Percentiles rank a stretch among this genome's conserved stretches.
Conservation (phyloP, 129 eudicot species). For the Arctium minus region DNA sequence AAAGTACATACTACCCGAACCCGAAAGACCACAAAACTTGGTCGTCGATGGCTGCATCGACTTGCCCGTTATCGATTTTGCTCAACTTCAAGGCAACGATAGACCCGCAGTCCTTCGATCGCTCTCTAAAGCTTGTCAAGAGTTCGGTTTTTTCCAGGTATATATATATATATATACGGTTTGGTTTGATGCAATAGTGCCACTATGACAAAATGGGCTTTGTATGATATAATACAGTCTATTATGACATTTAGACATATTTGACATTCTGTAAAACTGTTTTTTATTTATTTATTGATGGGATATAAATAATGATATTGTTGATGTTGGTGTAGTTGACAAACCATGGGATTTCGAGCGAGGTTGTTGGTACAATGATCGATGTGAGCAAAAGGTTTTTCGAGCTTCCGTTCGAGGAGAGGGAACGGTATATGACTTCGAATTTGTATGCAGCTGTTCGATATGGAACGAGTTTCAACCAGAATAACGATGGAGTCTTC, state of each 20-base stretch:
- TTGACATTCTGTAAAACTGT: not conserved
- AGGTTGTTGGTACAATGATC: constrained; percentile 25
- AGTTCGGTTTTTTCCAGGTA: constrained; percentile 63
- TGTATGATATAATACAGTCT: not conserved
- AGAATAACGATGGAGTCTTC: constrained; percentile 53
- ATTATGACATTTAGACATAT: not conserved
- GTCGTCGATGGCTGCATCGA: constrained; percentile 20
- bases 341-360: constrained; percentile 43
- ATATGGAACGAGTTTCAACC: constrained; percentile 65
- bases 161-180: not conserved
- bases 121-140: constrained; percentile 47
- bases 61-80: constrained; percentile 53
- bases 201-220: not conserved
- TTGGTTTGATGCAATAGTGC: not conserved
- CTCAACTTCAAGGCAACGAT: constrained; percentile 42
- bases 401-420: constrained; percentile 53
- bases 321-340: constrained; percentile 25
- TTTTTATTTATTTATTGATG: not conserved
- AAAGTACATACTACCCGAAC: constrained; percentile 50
- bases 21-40: constrained; percentile 35
- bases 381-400: constrained; percentile 51
- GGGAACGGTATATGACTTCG: constrained; percentile 46
- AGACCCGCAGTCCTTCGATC: constrained; percentile 32
- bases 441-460: constrained; percentile 48
- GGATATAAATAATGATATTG: not conserved